Evolutionary conservation across 176 grass and related monocot genomes (phyloP).

Genomic region (Melocanna baccifera): DNA sequence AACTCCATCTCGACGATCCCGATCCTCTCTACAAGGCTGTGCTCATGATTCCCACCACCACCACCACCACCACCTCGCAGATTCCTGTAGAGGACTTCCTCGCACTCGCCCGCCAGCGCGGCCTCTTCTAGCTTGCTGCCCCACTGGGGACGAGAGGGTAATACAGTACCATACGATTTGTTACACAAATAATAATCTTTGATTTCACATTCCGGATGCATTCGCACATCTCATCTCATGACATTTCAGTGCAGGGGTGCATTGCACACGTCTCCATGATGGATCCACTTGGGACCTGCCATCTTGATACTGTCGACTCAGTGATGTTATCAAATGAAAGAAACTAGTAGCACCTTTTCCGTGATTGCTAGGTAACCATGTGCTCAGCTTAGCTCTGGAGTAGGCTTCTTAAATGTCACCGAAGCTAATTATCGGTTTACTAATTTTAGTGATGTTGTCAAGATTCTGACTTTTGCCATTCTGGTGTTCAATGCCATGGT

Average conservation of each 20-base stretch:
- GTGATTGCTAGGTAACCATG: not conserved
- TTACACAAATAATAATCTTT: not conserved
- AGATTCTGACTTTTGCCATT: not conserved
- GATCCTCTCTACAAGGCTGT: slow-evolving; percentile 30
- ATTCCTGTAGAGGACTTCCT: slow-evolving; percentile 3
- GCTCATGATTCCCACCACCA: slow-evolving; percentile 22
- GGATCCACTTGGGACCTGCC: not conserved
- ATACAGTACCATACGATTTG: not conserved
- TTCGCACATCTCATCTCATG: not conserved
- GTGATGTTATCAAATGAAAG: not conserved
- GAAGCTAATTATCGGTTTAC: not conserved
- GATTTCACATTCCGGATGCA: not conserved
- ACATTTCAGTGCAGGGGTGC: not conserved
- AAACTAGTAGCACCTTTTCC: not conserved
- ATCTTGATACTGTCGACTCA: not conserved
- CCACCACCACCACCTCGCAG: not conserved
- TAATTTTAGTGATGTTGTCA: not conserved
- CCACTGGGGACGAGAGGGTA: not conserved
- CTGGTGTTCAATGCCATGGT: not conserved
- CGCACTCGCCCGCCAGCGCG: slow-evolving; percentile 9
- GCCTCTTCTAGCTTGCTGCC: slow-evolving; percentile 28
- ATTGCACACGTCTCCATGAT: not conserved
- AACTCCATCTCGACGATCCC: not conserved
- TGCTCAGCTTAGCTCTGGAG: not conserved
- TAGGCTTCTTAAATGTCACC: not conserved